Percentiles rank a stretch among this genome's conserved stretches.
These are phyloP conservation scores for Straminergon stramineum DNA, from an alignment of 225 moss, liverwort and hornwort species.

Conservation along the genomic window DNA sequence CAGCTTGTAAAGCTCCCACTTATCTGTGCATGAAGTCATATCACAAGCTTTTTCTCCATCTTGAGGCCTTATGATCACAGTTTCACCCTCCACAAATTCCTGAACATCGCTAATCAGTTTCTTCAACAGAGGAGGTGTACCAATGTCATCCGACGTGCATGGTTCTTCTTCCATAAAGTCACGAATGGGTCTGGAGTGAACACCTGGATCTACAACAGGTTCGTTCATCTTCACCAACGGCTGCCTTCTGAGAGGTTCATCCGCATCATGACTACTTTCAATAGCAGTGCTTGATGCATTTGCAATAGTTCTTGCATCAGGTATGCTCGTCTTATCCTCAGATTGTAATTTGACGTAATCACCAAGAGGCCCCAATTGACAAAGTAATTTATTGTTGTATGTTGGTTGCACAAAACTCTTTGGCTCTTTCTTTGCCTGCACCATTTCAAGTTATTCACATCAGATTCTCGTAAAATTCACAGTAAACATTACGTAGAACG, in stretches of 20 bases:
- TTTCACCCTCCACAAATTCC: constrained; percentile 1
- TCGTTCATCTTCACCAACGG: constrained; percentile 54
- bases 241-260: background rate
- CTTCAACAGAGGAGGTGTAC: constrained; percentile 39
- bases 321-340: background rate
- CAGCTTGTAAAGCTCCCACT: constrained; percentile 71
- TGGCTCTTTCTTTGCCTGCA: constrained; percentile 36
- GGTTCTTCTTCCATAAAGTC: constrained; percentile 67
- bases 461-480: background rate
- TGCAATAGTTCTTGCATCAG: background rate
- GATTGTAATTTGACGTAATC: constrained; percentile 6
- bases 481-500: background rate
- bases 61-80: constrained; percentile 5
- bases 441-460: background rate
- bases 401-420: constrained; percentile 25
- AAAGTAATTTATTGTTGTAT: constrained; percentile 51
- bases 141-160: constrained; percentile 28
- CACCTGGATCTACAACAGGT: constrained; percentile 52
- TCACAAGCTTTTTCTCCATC: background rate
- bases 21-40: constrained; percentile 1
- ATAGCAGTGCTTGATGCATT: background rate
- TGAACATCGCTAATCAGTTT: constrained; percentile 5
- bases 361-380: constrained; percentile 68
- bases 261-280: background rate
- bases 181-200: constrained; percentile 49